These are phyloP conservation scores for Epichloe sp. DNA, from an alignment of 2,329 filamentous ascomycete species.

Conservation along the genomic window DNA sequence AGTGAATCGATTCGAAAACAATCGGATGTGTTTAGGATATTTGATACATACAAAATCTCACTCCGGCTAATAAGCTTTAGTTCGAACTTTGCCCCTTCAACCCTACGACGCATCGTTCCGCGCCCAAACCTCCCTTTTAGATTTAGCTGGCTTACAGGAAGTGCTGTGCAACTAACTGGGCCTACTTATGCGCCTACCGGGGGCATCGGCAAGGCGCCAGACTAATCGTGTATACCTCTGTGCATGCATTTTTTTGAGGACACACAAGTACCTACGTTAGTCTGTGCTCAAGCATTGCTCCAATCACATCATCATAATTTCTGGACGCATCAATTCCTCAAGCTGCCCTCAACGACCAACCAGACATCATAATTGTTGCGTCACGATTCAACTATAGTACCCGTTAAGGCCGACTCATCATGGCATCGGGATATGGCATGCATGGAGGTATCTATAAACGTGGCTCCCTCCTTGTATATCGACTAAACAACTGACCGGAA, in stretches of 20 bases:
- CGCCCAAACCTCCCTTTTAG: neutral
- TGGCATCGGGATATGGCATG: slow-evolving; percentile 76
- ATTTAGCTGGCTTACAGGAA: neutral
- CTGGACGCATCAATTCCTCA: neutral
- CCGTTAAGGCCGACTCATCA: slow-evolving; percentile 24
- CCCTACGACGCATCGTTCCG: neutral
- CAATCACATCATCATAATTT: neutral
- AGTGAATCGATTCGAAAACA: neutral
- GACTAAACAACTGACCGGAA: slow-evolving; percentile 10
- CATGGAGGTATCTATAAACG: slow-evolving; percentile 51
- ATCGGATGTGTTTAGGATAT: neutral
- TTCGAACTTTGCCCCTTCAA: neutral
- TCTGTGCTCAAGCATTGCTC: neutral
- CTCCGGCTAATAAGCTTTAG: neutral
- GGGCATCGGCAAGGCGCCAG: neutral
- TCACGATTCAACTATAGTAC: neutral
- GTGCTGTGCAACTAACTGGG: neutral
- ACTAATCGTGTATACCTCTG: neutral
- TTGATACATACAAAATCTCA: neutral
- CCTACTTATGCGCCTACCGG: neutral
- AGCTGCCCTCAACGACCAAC: neutral
- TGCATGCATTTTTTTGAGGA: too few relatives aligned
- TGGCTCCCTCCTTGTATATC: neutral
- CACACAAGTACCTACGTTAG: neutral
- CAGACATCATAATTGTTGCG: neutral